Base-by-base conservation (phyloP, 495 filamentous ascomycete species). In the Trichocladium uniseriatum region DNA sequence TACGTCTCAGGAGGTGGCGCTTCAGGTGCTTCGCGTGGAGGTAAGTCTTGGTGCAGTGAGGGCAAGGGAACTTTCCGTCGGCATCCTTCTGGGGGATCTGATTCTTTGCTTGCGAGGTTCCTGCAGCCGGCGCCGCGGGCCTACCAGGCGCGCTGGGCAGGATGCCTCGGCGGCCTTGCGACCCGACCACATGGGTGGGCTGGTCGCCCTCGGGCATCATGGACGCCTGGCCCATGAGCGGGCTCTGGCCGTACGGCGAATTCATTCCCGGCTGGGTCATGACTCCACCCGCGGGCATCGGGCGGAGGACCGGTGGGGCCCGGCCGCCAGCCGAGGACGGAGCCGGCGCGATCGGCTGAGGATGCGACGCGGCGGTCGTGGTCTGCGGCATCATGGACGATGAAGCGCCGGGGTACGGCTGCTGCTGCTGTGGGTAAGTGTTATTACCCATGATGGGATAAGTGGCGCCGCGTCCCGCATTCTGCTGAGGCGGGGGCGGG, bases 1-100 rank as follows among this genome's bases (percentile, higher is more conserved):
- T 78, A 95, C 89, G 92, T 73, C 92, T 75, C 45, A 97, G 74
- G 16, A 96, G 74, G 75, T 98, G 92, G 53, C 92, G 80, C 75
- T 98, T 98, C 49, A 98, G 70, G 67, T 98, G 92, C 73, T 98
- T 98, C 28, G 89, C 84, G 67, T 98, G 92, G 43, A 96, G 79
- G 67, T 98, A 98, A 7, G 87, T 95, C 74, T 96, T 98, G 60
- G 83, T 92, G 67, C 92, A 98, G 68, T 96, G 87, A 55, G 86
- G 87, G 70, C 92, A 98, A 35, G 91, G 90, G 63, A 89, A 98
- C 75, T 97, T 97, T 49, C 90, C 90, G 62, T 96, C 89, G 10
- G 87, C 84, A 66, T 95, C 89, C 71, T 97, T 97, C 56, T 82
- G 79, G 11, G 91, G 89, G 31, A 91, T 89, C 24, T 84, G 80